Evolutionary conservation across 257 asterid species (phyloP), one percentile per base, ranked within the genome.

Genomic region (Penstemon newberryi): DNA sequence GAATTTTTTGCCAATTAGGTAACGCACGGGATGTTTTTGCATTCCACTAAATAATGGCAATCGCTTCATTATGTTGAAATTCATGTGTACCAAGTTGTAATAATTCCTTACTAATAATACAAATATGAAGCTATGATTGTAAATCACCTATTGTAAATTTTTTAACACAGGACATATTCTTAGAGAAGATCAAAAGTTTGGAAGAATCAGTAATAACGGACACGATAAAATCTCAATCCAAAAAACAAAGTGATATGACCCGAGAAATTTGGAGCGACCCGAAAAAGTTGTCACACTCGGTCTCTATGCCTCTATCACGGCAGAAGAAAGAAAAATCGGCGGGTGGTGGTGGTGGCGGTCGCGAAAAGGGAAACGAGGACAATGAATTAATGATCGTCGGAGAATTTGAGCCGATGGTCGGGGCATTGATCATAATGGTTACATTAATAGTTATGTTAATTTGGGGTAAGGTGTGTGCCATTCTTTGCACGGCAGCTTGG

Each of bases 401-500:
- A 10, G 83, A 74, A 38, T 55, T 74, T 7, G 83, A 79, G 70
- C 68, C 83, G 5, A 63, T 51, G 33, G 53, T 79, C 8, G 83
- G 83, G 3, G 78, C 80, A 6, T 62, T 71, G 12, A 75, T 79
- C 8, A 15, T 75, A 45, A 67, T 42, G 67, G 71, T 76, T 4
- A 81, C 78, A 8, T 69, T 78, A n/a, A 60, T 63, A 8, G 81
- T 73, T 33, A 80, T 76, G 81, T 40, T 80, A 33, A 67, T 80
- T 70, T 80, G 81, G 84, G 84, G 84, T 33, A 76, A 76, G 60
- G 61, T 66, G 4, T 80, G 72, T 4, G 81, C 84, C 3, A 67
- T 66, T 12, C 43, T 80, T 5, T 66, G 77, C 46, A 39, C 77
- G 38, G 75, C 81, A 0, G 76, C 76, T 15, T 80, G 79, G 79